Evolutionary conservation across 73 alveolate genomes (phyloP).

Genomic region (Durusdinium trenchii): DNA sequence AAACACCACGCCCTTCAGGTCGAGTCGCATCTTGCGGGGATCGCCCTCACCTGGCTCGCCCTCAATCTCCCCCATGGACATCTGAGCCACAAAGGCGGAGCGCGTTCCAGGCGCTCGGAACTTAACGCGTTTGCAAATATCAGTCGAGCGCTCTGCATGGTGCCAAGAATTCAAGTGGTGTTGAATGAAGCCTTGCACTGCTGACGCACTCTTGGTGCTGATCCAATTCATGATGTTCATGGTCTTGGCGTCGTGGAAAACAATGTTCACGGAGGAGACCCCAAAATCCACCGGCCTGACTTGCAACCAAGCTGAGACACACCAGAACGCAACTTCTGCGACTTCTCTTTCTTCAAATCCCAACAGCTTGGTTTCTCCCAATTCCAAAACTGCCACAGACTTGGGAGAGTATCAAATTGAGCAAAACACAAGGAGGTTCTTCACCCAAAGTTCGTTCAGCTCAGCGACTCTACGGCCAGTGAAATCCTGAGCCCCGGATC

Average conservation of each 20-base stretch:
- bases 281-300: not conserved
- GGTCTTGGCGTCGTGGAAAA: not conserved
- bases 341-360: no score
- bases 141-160: not conserved
- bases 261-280: not conserved
- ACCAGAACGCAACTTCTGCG: no score
- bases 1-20: not conserved
- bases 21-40: not conserved
- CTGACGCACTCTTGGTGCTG: not conserved
- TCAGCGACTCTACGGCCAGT: no score
- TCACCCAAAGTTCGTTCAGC: no score
- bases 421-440: no score
- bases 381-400: no score
- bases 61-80: not conserved
- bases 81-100: not conserved
- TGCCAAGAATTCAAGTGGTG: constrained; percentile 2
- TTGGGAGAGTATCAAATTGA: no score
- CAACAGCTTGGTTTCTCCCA: no score
- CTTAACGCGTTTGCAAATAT: not conserved
- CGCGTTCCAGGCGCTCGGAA: not conserved
- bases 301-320: no score
- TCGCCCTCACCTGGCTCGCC: not conserved
- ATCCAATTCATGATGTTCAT: not conserved
- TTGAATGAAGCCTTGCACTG: not conserved
- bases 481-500: no score